A percentile compares a stretch with the other conserved stretches of the same genome.
Evolutionary conservation across 768 basidiomycete species (phyloP).

Genomic region (Suillus brevipes): DNA sequence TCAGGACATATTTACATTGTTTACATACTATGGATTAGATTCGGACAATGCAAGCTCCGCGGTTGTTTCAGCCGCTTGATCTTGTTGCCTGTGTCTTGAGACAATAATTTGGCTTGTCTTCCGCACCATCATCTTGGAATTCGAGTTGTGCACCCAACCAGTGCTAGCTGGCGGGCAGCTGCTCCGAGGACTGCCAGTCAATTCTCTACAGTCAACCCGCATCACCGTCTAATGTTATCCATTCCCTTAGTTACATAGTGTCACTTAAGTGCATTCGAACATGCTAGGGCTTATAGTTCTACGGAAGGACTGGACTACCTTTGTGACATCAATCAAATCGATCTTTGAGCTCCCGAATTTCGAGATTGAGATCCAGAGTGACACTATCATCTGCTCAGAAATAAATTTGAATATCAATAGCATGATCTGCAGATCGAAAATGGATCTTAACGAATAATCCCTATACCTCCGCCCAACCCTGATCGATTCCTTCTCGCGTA

Average conservation of each 20-base stretch:
- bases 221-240: too few relatives aligned
- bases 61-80: not conserved
- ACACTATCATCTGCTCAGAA: not conserved
- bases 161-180: not conserved
- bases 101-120: not conserved
- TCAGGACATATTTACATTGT: not conserved
- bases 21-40: not conserved
- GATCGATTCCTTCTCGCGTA: constrained; percentile 61
- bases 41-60: not conserved
- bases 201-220: not conserved
- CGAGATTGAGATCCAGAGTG: not conserved
- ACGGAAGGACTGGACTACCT: not conserved
- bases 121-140: not conserved
- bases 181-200: not conserved
- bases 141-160: not conserved
- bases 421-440: not conserved
- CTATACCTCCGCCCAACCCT: constrained; percentile 38
- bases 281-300: not conserved
- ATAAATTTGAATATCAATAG: not conserved
- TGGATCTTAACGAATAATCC: not conserved
- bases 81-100: not conserved
- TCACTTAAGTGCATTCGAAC: not conserved
- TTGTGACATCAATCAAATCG: too few relatives aligned
- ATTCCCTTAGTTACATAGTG: not conserved
- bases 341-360: not conserved